phyloP scores from a whole-genome alignment of 352 stramenopile species.

The Phytophthora fragariae region DNA sequence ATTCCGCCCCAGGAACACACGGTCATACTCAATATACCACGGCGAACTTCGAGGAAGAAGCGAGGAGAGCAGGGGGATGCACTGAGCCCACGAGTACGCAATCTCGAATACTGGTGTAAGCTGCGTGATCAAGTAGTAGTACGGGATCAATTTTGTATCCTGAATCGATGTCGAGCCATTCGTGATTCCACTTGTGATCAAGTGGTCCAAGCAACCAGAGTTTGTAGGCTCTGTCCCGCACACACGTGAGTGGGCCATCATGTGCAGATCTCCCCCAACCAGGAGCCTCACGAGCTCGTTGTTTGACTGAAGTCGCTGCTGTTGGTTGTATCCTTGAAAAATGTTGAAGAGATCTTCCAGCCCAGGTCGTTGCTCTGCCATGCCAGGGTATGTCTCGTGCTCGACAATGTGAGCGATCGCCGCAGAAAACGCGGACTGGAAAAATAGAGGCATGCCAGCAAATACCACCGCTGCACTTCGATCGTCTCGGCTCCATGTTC shows the following conservation, averaged over 20 bases:
- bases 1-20: slow-evolving; percentile 68
- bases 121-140: slow-evolving; percentile 59
- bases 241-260: slow-evolving; percentile 57
- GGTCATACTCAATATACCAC: slow-evolving; percentile 49
- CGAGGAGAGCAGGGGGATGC: slow-evolving; percentile 30
- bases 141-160: slow-evolving; percentile 62
- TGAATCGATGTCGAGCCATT: slow-evolving; percentile 64
- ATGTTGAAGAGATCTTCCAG: slow-evolving; percentile 48
- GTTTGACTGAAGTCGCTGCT: not conserved
- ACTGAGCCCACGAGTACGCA: slow-evolving; percentile 25
- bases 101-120: slow-evolving; percentile 43
- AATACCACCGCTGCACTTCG: slow-evolving; percentile 53
- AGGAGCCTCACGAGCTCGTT: slow-evolving; percentile 43
- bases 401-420: slow-evolving; percentile 62
- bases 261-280: slow-evolving; percentile 73
- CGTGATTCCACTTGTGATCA: slow-evolving; percentile 74
- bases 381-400: slow-evolving; percentile 71
- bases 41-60: slow-evolving; percentile 26
- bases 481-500: slow-evolving; percentile 24
- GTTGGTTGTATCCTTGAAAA: slow-evolving; percentile 43
- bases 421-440: slow-evolving; percentile 62
- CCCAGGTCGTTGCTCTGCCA: slow-evolving; percentile 38
- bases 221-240: slow-evolving; percentile 32
- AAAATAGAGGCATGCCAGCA: slow-evolving; percentile 69
- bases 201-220: slow-evolving; percentile 57